These are phyloP conservation scores for Mycena floridula DNA, from an alignment of 768 basidiomycete species.

Conservation along the genomic window DNA sequence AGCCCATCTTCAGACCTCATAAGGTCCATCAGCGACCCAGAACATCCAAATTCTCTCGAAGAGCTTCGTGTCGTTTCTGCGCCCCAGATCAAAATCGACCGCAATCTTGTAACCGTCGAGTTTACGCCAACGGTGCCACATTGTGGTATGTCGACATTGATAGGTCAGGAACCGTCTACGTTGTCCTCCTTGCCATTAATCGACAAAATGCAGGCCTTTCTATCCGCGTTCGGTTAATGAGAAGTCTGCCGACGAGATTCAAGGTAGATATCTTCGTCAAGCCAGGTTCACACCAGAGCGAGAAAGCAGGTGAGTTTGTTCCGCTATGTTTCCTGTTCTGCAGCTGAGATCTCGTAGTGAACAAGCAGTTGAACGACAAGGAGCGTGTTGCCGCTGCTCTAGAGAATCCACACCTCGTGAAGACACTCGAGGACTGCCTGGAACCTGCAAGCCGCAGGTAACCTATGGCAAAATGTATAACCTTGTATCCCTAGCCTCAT, in stretches of 20 bases:
- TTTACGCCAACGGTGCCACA: slow-evolving; percentile 98
- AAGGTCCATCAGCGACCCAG: slow-evolving; percentile 89
- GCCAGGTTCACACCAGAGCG: slow-evolving; percentile 94
- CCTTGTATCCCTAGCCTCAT: no score
- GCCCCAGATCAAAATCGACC: slow-evolving; percentile 60
- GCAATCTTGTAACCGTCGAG: slow-evolving; percentile 76
- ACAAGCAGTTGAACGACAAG: slow-evolving; percentile 98
- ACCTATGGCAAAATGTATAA: no score
- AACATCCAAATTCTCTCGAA: slow-evolving; percentile 91
- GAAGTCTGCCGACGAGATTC: slow-evolving; percentile 87
- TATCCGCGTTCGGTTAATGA: slow-evolving; percentile 86
- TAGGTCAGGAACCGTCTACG: slow-evolving; percentile 50
- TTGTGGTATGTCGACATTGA: slow-evolving; percentile 95
- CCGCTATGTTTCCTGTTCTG: background rate
- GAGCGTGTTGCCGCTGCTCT: slow-evolving; percentile 96
- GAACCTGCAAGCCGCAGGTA: background rate
- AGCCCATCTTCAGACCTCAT: slow-evolving; percentile 62
- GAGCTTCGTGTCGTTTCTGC: slow-evolving; percentile 93
- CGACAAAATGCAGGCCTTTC: slow-evolving; percentile 61
- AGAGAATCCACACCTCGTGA: slow-evolving; percentile 82
- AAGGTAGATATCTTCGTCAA: slow-evolving; percentile 92
- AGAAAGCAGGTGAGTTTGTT: slow-evolving; percentile 63
- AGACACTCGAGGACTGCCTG: slow-evolving; percentile 81
- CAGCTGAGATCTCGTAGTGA: slow-evolving; percentile 47
- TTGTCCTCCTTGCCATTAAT: slow-evolving; percentile 4